Evolutionary conservation across 1,284 basidiomycete genomes (phyloP).

Genomic region (Afroboletus lepidellus): DNA sequence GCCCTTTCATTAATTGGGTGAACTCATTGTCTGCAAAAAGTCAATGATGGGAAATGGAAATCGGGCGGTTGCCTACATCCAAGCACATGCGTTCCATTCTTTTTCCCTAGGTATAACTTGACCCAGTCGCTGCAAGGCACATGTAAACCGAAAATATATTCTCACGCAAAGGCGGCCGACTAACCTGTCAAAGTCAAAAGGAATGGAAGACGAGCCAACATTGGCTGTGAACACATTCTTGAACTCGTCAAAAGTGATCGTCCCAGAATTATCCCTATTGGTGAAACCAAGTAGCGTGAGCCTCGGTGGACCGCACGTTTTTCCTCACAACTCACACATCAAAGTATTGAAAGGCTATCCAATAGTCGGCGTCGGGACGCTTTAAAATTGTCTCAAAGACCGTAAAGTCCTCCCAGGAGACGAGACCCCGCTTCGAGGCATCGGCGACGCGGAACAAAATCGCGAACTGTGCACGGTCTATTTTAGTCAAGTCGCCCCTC

Average conservation of each 20-base stretch:
- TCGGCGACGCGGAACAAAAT: constrained; percentile 92
- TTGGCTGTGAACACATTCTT: constrained; percentile 85
- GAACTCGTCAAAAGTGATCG: constrained; percentile 91
- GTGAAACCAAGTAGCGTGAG: constrained; percentile 4
- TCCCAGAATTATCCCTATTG: constrained; percentile 80
- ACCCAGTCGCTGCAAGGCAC: constrained; percentile 75
- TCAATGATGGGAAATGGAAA: constrained; percentile 7
- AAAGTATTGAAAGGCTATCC: constrained; percentile 95
- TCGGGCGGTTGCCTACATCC: constrained; percentile 64
- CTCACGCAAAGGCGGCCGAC: constrained; percentile 20
- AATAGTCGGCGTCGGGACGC: constrained; percentile 90
- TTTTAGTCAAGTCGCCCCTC: constrained; percentile 77
- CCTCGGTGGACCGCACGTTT: background rate
- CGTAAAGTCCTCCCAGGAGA: constrained; percentile 93
- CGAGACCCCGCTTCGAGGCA: constrained; percentile 67
- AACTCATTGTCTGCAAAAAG: constrained; percentile 79
- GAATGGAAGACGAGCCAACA: constrained; percentile 78
- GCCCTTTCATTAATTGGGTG: constrained; percentile 94
- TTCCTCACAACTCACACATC: constrained; percentile 68
- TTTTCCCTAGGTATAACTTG: constrained; percentile 89
- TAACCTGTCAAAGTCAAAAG: constrained; percentile 92
- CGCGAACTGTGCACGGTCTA: constrained; percentile 82
- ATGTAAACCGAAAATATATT: constrained; percentile 13
- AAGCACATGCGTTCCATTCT: constrained; percentile 84
- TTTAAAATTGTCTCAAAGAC: constrained; percentile 90